These are phyloP conservation scores for Avena atlantica DNA, from an alignment of 176 grass and related monocot genomes.

Conservation along the genomic window DNA sequence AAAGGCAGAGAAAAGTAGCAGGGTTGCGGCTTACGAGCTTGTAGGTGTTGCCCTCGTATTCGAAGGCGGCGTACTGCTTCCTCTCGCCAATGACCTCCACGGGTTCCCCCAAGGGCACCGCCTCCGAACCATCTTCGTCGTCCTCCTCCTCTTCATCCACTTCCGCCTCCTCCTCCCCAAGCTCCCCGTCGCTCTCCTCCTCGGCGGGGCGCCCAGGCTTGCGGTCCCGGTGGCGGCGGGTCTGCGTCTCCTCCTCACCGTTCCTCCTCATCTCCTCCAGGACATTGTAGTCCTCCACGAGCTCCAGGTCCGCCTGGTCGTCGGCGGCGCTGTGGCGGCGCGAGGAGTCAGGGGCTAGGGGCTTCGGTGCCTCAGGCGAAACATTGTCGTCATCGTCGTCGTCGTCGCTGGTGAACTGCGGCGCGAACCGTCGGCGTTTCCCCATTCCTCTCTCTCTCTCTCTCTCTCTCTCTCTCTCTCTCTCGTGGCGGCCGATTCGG, in stretches of 20 bases:
- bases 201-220: slow-evolving; percentile 38
- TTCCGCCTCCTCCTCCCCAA: background rate
- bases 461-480: background rate
- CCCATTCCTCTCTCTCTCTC: slow-evolving; percentile 51
- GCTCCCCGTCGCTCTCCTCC: slow-evolving; percentile 9
- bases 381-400: slow-evolving; percentile 42
- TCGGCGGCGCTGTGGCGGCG: slow-evolving; percentile 25
- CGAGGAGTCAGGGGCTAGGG: slow-evolving; percentile 14
- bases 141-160: slow-evolving; percentile 8
- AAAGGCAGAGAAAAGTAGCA: background rate
- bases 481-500: slow-evolving; percentile 15
- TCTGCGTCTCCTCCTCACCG: slow-evolving; percentile 50
- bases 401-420: slow-evolving; percentile 57
- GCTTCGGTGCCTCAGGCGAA: background rate
- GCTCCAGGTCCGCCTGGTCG: slow-evolving; percentile 50
- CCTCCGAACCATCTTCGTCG: slow-evolving; percentile 50
- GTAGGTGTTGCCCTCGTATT: slow-evolving; percentile 82
- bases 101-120: slow-evolving; percentile 63
- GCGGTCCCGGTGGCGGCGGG: slow-evolving; percentile 37
- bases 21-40: slow-evolving; percentile 61
- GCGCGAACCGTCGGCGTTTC: slow-evolving; percentile 60
- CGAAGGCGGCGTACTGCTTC: slow-evolving; percentile 70
- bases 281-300: slow-evolving; percentile 50
- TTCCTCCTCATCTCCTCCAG: slow-evolving; percentile 53
- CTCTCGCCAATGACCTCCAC: slow-evolving; percentile 75